Evolutionary conservation across 2,329 filamentous ascomycete species (phyloP).

Genomic region (Epichloe sylvatica): DNA sequence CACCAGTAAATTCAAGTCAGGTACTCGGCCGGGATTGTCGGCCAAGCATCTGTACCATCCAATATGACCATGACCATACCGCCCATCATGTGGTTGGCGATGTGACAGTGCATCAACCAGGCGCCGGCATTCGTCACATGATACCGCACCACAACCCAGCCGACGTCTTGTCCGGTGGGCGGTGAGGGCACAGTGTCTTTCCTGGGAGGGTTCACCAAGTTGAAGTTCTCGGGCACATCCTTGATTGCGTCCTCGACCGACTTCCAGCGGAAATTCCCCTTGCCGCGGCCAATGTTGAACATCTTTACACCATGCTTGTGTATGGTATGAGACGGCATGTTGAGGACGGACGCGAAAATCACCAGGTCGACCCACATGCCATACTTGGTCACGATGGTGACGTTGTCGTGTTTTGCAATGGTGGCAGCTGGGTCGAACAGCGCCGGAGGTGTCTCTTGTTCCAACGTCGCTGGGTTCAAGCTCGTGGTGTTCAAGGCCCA

Average conservation of each 20-base stretch:
- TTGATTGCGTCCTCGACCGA: constrained; percentile 38
- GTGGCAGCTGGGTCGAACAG: constrained; percentile 24
- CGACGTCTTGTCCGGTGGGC: constrained; percentile 9
- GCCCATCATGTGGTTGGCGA: constrained; percentile 37
- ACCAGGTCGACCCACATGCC: constrained; percentile 44
- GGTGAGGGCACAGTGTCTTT: constrained; percentile 28
- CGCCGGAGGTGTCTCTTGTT: constrained; percentile 26
- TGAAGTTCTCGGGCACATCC: constrained; percentile 36
- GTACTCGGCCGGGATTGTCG: constrained; percentile 27
- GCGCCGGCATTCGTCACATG: constrained; percentile 37
- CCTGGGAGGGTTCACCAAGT: constrained; percentile 39
- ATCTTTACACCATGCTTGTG: constrained; percentile 52
- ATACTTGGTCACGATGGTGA: constrained; percentile 33
- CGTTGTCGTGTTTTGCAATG: constrained; percentile 21
- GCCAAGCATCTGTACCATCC: constrained; percentile 32
- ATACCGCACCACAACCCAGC: constrained; percentile 38
- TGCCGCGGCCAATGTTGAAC: constrained; percentile 39
- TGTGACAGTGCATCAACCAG: constrained; percentile 43
- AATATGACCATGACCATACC: constrained; percentile 42
- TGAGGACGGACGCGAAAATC: constrained; percentile 22
- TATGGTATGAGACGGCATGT: constrained; percentile 42
- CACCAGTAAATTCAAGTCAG: background rate
- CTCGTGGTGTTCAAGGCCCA: constrained; percentile 39
- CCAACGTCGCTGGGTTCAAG: constrained; percentile 24
- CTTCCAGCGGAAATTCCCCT: constrained; percentile 35